These are phyloP conservation scores for Alternaria panax DNA, from an alignment of 2,329 filamentous ascomycete genomes.

Conservation along the genomic window DNA sequence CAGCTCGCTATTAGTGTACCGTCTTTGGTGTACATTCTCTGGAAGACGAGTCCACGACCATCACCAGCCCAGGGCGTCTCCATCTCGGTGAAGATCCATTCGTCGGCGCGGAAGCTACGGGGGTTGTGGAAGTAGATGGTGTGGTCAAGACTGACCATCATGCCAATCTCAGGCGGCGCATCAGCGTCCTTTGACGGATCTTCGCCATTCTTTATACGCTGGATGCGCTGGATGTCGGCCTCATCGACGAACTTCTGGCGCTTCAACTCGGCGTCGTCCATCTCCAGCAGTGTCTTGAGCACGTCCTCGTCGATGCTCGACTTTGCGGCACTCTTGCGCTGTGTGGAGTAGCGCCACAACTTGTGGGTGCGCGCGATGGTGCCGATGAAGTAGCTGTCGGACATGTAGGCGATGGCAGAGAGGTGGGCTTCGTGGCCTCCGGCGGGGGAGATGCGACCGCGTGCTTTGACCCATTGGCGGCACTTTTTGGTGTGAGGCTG, in stretches of 20 bases:
- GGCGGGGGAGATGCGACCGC: slow-evolving; percentile 74
- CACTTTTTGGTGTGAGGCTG: slow-evolving; percentile 72
- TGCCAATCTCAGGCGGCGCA: slow-evolving; percentile 70
- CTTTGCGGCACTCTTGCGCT: slow-evolving; percentile 44
- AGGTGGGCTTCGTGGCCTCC: slow-evolving; percentile 84
- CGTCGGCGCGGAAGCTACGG: slow-evolving; percentile 59
- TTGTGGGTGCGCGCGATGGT: slow-evolving; percentile 83
- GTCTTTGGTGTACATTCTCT: slow-evolving; percentile 75
- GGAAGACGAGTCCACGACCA: slow-evolving; percentile 76
- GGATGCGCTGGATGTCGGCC: slow-evolving; percentile 58
- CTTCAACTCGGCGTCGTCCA: slow-evolving; percentile 54
- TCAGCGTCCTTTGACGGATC: slow-evolving; percentile 55
- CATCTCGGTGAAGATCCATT: slow-evolving; percentile 85
- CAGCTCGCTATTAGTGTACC: slow-evolving; percentile 79
- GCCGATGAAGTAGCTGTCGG: slow-evolving; percentile 91
- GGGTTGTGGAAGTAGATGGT: slow-evolving; percentile 64
- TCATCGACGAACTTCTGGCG: slow-evolving; percentile 55
- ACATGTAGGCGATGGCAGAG: slow-evolving; percentile 89
- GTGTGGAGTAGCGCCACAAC: slow-evolving; percentile 74
- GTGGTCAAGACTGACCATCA: slow-evolving; percentile 85
- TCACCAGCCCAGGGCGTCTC: slow-evolving; percentile 82
- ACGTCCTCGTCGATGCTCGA: slow-evolving; percentile 53
- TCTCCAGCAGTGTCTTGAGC: slow-evolving; percentile 54
- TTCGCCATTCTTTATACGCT: slow-evolving; percentile 50
- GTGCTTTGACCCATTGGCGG: slow-evolving; percentile 73